Evolutionary conservation across 1,139 yeast genomes (phyloP).

Genomic region (Hansenula sp.): DNA sequence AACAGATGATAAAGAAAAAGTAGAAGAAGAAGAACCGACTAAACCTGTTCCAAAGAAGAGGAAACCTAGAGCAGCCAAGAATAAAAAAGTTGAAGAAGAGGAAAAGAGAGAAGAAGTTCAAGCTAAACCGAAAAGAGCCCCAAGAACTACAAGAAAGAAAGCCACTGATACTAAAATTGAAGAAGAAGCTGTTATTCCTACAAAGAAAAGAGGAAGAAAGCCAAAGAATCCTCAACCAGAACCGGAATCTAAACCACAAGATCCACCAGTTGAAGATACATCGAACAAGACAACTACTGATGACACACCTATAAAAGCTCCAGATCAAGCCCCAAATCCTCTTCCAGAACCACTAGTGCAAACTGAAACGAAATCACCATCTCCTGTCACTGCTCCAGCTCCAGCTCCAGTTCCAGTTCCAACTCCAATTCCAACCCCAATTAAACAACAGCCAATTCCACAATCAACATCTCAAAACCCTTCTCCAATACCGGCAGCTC

Average conservation of each 20-base stretch:
- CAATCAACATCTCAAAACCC: slow-evolving; percentile 4
- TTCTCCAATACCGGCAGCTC: too few relatives aligned
- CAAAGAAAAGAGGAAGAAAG: slow-evolving; percentile 4
- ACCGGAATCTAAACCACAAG: not conserved
- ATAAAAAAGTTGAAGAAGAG: slow-evolving; percentile 3
- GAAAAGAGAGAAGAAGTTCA: not conserved
- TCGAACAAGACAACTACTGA: not conserved
- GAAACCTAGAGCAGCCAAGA: slow-evolving; percentile 1
- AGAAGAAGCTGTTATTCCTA: slow-evolving; percentile 4
- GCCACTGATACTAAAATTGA: slow-evolving; percentile 4
- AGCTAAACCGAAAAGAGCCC: slow-evolving; percentile 7
- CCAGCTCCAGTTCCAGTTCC: not conserved
- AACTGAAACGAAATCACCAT: not conserved
- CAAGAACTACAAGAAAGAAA: slow-evolving; percentile 3
- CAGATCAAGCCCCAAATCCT: too few relatives aligned
- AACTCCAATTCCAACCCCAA: not conserved
- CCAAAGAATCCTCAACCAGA: not conserved
- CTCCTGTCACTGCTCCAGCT: slow-evolving; percentile 1
- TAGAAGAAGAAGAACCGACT: not conserved
- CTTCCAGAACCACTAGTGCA: too few relatives aligned
- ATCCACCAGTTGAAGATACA: not conserved
- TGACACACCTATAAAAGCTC: too few relatives aligned
- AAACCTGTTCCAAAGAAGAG: not conserved
- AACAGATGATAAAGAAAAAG: not conserved
- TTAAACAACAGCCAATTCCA: not conserved